phyloP scores from a whole-genome alignment of 1,284 basidiomycete genomes.

The Sutorius eximius region DNA sequence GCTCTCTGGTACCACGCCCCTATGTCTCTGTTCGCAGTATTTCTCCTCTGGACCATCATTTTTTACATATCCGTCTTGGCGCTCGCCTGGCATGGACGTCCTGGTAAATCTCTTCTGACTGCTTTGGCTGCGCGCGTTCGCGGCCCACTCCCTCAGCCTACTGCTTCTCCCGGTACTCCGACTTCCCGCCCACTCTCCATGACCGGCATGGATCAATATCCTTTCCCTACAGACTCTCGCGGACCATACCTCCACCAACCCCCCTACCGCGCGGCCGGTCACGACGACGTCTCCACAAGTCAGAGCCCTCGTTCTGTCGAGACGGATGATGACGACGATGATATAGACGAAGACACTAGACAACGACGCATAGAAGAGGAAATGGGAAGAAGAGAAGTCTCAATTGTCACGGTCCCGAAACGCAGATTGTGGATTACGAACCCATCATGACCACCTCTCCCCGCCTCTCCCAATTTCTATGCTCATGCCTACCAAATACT shows the following conservation, averaged over 20 bases:
- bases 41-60: conserved; percentile 57
- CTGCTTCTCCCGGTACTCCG: conserved; percentile 30
- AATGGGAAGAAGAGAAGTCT: conserved; percentile 74
- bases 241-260: conserved; percentile 67
- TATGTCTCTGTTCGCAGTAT: conserved; percentile 58
- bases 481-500: conserved; percentile 23
- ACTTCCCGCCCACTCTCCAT: conserved; percentile 40
- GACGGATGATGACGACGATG: conserved; percentile 63
- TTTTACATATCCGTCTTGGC: conserved; percentile 56
- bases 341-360: conserved; percentile 68
- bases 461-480: neutral
- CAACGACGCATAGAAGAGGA: conserved; percentile 76
- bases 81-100: conserved; percentile 57
- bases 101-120: conserved; percentile 57
- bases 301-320: conserved; percentile 45
- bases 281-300: conserved; percentile 43
- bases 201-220: conserved; percentile 44
- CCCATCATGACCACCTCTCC: conserved; percentile 41
- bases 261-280: conserved; percentile 51
- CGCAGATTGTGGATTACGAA: conserved; percentile 72
- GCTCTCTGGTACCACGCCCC: conserved; percentile 59
- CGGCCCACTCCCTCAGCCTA: conserved; percentile 24
- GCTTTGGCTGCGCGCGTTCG: conserved; percentile 50
- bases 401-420: conserved; percentile 76
- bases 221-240: conserved; percentile 45